Conservation (phyloP, 1,284 basidiomycete species). For the Trametes versicolor region DNA sequence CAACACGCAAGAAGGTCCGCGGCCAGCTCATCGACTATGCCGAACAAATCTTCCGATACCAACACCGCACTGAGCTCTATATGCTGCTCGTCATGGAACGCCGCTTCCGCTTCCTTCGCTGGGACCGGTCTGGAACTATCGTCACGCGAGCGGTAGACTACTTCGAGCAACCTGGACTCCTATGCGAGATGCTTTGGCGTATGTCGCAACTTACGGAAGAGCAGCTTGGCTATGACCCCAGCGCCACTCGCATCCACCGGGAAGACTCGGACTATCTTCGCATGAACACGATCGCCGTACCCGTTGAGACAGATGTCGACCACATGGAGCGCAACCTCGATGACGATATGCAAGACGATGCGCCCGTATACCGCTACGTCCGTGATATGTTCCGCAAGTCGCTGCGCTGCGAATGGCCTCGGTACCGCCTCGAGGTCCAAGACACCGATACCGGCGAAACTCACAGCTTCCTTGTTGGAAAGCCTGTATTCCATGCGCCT, state of each 20-base stretch:
- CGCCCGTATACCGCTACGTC: slow-evolving; percentile 19
- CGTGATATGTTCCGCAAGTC: slow-evolving; percentile 10
- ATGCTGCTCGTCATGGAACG: slow-evolving; percentile 25
- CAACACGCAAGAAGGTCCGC: slow-evolving; percentile 8
- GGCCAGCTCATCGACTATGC: slow-evolving; percentile 17
- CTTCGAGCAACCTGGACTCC: not conserved
- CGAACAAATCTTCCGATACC: slow-evolving; percentile 13
- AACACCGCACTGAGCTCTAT: slow-evolving; percentile 24
- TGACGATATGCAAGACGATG: not conserved
- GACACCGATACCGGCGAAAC: not conserved
- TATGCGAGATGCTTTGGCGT: slow-evolving; percentile 14
- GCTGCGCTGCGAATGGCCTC: not conserved
- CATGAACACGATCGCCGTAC: slow-evolving; percentile 5
- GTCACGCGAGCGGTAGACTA: slow-evolving; percentile 26
- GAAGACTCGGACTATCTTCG: not conserved
- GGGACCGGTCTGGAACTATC: slow-evolving; percentile 27
- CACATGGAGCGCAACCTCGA: not conserved
- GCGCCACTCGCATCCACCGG: slow-evolving; percentile 5
- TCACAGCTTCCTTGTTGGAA: not conserved
- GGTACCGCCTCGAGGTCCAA: not conserved
- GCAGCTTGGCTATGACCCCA: slow-evolving; percentile 37
- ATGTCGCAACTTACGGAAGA: slow-evolving; percentile 3
- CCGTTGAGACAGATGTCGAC: not conserved
- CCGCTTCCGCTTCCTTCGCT: slow-evolving; percentile 22
- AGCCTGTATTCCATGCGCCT: slow-evolving; percentile 16